phyloP scores from a whole-genome alignment of 257 asterid species.

The Primulina tabacum region DNA sequence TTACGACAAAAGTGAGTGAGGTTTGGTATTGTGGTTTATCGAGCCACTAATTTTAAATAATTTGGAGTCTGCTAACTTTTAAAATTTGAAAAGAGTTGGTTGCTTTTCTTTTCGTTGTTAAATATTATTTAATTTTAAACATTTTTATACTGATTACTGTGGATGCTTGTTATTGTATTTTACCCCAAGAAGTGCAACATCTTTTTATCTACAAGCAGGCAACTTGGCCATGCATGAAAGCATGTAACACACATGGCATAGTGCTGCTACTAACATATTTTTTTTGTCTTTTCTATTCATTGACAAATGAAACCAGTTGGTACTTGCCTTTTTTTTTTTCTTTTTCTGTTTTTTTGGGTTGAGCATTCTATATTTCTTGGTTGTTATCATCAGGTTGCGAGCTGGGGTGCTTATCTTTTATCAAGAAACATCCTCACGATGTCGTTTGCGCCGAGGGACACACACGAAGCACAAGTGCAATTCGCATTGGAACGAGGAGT shows the following conservation, averaged over 20 bases:
- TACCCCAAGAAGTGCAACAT: neutral
- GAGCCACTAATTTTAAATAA: neutral
- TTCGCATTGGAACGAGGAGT: slow-evolving; percentile 88
- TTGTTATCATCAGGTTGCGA: slow-evolving; percentile 54
- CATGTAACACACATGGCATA: neutral
- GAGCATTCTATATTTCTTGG: neutral
- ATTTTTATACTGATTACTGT: neutral
- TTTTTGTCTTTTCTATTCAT: no score
- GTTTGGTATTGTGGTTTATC: neutral
- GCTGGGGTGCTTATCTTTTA: slow-evolving; percentile 89
- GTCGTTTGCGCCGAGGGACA: slow-evolving; percentile 92
- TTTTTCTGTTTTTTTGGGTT: no score
- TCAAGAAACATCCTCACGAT: slow-evolving; percentile 65
- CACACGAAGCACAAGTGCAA: slow-evolving; percentile 88
- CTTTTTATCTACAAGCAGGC: neutral
- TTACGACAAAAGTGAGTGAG: neutral
- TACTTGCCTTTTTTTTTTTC: no score
- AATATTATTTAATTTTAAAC: neutral
- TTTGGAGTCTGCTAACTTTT: neutral
- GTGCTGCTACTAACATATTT: neutral
- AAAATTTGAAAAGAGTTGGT: no score
- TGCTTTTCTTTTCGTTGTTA: neutral
- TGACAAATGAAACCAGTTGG: no score
- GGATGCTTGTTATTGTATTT: neutral
- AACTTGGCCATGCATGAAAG: neutral